phyloP scores from a whole-genome alignment of 2,329 filamentous ascomycete species.

The Madurella mycetomatis region DNA sequence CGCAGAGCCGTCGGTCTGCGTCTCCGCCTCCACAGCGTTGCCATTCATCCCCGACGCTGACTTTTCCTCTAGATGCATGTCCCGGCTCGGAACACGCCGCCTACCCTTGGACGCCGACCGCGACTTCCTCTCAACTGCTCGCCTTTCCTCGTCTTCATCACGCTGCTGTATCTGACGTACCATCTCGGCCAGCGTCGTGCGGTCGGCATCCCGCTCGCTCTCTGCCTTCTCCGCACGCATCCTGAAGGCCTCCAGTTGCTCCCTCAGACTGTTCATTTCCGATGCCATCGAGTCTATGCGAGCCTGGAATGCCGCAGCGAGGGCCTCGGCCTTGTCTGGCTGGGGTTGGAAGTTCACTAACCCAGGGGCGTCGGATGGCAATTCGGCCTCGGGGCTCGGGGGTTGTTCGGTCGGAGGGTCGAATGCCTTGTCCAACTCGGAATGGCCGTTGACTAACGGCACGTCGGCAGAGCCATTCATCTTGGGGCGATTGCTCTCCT shows the following conservation, averaged over 20 bases:
- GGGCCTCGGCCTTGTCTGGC: slow-evolving; percentile 35
- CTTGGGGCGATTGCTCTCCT: slow-evolving; percentile 46
- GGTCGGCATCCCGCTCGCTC: slow-evolving; percentile 65
- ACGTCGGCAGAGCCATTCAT: slow-evolving; percentile 37
- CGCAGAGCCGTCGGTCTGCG: slow-evolving; percentile 15
- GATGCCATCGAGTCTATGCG: slow-evolving; percentile 71
- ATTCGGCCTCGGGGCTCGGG: slow-evolving; percentile 21
- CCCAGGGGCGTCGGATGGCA: slow-evolving; percentile 18
- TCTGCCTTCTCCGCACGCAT: slow-evolving; percentile 77
- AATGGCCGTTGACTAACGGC: slow-evolving; percentile 32
- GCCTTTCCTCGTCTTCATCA: slow-evolving; percentile 55
- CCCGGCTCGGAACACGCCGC: slow-evolving; percentile 24
- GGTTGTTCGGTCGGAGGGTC: slow-evolving; percentile 40
- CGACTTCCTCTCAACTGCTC: slow-evolving; percentile 39
- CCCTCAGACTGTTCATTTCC: slow-evolving; percentile 77
- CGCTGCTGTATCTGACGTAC: slow-evolving; percentile 68
- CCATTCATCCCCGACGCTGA: slow-evolving; percentile 24
- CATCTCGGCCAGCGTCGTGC: slow-evolving; percentile 80
- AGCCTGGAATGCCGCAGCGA: slow-evolving; percentile 52
- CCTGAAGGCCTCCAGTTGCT: slow-evolving; percentile 74
- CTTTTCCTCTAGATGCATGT: slow-evolving; percentile 16
- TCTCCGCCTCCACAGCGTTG: slow-evolving; percentile 18
- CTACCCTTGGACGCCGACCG: slow-evolving; percentile 36
- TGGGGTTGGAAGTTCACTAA: slow-evolving; percentile 24
- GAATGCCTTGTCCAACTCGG: slow-evolving; percentile 43